Conservation (phyloP, 768 basidiomycete genomes). For the Podaxis rugospora region DNA sequence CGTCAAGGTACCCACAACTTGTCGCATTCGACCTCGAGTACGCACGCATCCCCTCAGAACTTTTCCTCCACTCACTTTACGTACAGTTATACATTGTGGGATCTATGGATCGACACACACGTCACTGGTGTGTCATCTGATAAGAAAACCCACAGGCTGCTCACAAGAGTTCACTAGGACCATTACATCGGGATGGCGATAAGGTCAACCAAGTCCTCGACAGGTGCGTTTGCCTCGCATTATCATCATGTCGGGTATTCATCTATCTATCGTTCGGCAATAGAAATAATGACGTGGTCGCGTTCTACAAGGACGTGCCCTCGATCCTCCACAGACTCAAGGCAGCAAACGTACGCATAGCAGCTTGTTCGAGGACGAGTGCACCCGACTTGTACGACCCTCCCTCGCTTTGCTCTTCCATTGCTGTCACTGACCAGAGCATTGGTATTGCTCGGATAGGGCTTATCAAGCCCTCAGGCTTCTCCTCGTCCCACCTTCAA, state of each 20-base stretch:
- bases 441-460: constrained; percentile 28
- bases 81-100: constrained; percentile 78
- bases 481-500: constrained; percentile 44
- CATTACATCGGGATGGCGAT: constrained; percentile 45
- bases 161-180: constrained; percentile 29
- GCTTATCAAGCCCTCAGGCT: constrained; percentile 73
- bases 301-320: constrained; percentile 77
- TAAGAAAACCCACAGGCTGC: background rate
- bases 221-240: constrained; percentile 24
- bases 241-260: background rate
- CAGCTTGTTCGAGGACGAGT: constrained; percentile 71
- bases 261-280: constrained; percentile 4
- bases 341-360: constrained; percentile 40
- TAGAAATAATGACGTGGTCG: constrained; percentile 52
- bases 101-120: constrained; percentile 84
- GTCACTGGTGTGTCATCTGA: constrained; percentile 40
- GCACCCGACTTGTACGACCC: constrained; percentile 61
- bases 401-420: background rate
- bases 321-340: constrained; percentile 61
- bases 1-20: constrained; percentile 41
- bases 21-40: constrained; percentile 84
- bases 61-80: background rate
- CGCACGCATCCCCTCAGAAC: constrained; percentile 5
- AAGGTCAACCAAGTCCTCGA: constrained; percentile 48
- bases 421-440: background rate